These are phyloP conservation scores for Jacaranda copaia DNA, from an alignment of 257 asterid species.

Conservation along the genomic window DNA sequence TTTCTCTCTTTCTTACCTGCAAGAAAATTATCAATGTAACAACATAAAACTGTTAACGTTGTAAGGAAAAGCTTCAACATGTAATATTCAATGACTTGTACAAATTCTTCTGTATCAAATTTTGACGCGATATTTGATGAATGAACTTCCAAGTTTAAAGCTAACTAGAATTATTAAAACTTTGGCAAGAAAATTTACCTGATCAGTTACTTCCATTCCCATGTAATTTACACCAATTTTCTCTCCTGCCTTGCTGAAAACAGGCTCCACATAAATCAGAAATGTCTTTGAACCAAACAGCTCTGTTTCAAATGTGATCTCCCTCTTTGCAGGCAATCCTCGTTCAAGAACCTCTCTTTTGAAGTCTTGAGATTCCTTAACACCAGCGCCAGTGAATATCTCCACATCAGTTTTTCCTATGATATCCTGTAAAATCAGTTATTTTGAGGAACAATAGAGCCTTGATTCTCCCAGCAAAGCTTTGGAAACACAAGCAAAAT, in stretches of 20 bases:
- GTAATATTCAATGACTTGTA: too few relatives aligned
- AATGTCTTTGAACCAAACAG: conserved; percentile 86
- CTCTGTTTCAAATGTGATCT: conserved; percentile 85
- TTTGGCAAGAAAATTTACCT: conserved; percentile 47
- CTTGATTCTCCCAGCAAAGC: conserved; percentile 19
- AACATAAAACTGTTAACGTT: too few relatives aligned
- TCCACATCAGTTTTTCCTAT: conserved; percentile 93
- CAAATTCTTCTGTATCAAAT: neutral
- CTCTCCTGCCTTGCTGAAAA: conserved; percentile 88
- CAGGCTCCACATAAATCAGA: conserved; percentile 84
- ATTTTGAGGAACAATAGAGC: neutral
- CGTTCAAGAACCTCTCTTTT: conserved; percentile 82
- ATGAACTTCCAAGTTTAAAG: neutral
- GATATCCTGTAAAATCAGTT: conserved; percentile 70
- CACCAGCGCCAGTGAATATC: conserved; percentile 83
- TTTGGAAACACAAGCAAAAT: neutral
- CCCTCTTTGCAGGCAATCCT: conserved; percentile 85
- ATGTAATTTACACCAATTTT: conserved; percentile 87
- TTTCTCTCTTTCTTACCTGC: conserved; percentile 83
- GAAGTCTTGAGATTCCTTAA: conserved; percentile 94
- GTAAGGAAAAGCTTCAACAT: too few relatives aligned
- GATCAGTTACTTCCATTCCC: conserved; percentile 98
- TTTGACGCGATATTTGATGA: neutral
- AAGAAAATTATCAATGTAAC: neutral
- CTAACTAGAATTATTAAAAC: too few relatives aligned